Percentiles rank a stretch among this genome's conserved stretches.
Evolutionary conservation across 116 monocot species (phyloP).

Genomic region (Papilionanthe hybrid): DNA sequence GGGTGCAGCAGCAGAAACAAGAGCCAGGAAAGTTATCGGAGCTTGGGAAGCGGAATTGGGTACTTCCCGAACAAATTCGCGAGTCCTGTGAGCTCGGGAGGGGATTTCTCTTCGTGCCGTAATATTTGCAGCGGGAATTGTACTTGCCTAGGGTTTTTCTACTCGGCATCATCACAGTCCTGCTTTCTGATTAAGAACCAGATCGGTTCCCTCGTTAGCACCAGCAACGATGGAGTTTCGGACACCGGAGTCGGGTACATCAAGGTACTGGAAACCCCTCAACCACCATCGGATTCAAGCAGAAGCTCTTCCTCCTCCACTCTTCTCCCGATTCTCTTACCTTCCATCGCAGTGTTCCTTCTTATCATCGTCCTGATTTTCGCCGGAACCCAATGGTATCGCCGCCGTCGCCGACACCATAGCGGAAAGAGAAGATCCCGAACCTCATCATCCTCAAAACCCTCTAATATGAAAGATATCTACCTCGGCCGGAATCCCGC

Average conservation of each 20-base stretch:
- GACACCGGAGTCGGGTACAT: conserved; percentile 32
- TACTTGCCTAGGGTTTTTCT: conserved; percentile 70
- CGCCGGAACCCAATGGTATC: conserved; percentile 17
- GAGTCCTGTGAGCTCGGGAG: conserved; percentile 18
- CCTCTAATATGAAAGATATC: not conserved
- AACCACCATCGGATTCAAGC: not conserved
- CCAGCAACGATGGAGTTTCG: not conserved
- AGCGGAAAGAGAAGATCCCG: not conserved
- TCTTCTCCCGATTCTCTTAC: conserved; percentile 45
- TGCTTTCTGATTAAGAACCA: conserved; percentile 50
- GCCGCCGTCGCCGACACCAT: not conserved
- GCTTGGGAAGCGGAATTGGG: conserved; percentile 22
- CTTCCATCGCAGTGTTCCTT: conserved; percentile 40
- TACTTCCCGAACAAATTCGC: conserved; percentile 58
- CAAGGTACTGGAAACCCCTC: conserved; percentile 20
- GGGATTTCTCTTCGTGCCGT: conserved; percentile 32
- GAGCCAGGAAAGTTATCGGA: conserved; percentile 15
- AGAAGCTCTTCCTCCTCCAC: not conserved
- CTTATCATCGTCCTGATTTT: conserved; percentile 31
- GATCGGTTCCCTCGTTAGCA: conserved; percentile 46
- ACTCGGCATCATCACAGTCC: conserved; percentile 35
- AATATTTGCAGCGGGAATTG: conserved; percentile 55
- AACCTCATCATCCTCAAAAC: not conserved
- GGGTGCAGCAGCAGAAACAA: not conserved
- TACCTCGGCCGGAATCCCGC: not conserved